Percentiles rank a stretch among this genome's conserved stretches.
Conservation (phyloP, 352 stramenopile genomes). For the Pythium vanterpoolii region DNA sequence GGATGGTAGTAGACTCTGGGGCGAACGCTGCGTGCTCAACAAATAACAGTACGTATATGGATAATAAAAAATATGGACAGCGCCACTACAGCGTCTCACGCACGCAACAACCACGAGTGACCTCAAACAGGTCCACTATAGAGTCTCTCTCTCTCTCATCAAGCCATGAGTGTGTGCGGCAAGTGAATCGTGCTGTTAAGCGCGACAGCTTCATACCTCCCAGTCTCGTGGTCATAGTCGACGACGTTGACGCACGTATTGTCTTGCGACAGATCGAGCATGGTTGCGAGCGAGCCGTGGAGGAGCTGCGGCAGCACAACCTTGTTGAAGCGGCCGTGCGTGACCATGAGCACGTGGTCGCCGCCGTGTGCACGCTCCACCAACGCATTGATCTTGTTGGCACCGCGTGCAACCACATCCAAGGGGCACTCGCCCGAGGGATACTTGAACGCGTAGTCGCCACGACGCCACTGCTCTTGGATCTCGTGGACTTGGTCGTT, state of each 20-base stretch:
- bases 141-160: not conserved
- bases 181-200: conserved; percentile 74
- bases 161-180: conserved; percentile 27
- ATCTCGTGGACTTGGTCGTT: conserved; percentile 56
- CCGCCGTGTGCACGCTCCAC: conserved; percentile 30
- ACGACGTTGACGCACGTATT: conserved; percentile 87
- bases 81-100: not conserved
- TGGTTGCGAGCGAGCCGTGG: conserved; percentile 48
- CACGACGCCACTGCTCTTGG: conserved; percentile 56
- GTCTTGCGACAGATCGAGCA: conserved; percentile 71
- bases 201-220: conserved; percentile 51
- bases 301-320: conserved; percentile 71
- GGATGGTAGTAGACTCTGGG: too few relatives aligned
- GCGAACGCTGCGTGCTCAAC: too few relatives aligned
- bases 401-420: conserved; percentile 65
- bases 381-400: conserved; percentile 57
- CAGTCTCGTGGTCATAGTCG: conserved; percentile 63
- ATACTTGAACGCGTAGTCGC: conserved; percentile 50
- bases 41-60: too few relatives aligned
- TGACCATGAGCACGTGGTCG: conserved; percentile 74
- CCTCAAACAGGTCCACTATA: not conserved
- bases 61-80: too few relatives aligned
- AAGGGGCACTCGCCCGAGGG: conserved; percentile 63
- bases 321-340: conserved; percentile 85
- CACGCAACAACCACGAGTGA: not conserved